Percentiles rank a stretch among this genome's conserved stretches.
These are phyloP conservation scores for Talaromyces marneffei DNA, from an alignment of 2,329 filamentous ascomycete species.

Conservation along the genomic window DNA sequence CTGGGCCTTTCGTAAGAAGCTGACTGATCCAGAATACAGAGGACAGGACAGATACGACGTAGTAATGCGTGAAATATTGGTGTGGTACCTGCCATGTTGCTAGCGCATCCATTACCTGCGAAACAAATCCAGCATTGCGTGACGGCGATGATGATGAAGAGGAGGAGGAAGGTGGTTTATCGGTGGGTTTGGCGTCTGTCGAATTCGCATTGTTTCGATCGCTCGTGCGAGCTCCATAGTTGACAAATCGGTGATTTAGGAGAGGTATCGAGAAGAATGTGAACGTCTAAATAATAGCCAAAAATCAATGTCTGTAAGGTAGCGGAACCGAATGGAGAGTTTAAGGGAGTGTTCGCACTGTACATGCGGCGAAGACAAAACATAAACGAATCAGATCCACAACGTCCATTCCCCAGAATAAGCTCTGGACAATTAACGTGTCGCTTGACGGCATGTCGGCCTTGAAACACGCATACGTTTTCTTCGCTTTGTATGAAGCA, in stretches of 20 bases:
- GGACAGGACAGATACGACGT: slow-evolving; percentile 62
- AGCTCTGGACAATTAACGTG: background rate
- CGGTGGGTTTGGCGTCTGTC: background rate
- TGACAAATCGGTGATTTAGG: slow-evolving; percentile 52
- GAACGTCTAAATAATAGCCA: slow-evolving; percentile 38
- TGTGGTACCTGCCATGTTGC: slow-evolving; percentile 67
- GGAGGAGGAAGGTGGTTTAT: background rate
- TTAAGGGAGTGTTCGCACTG: slow-evolving; percentile 25
- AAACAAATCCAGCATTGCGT: slow-evolving; percentile 10
- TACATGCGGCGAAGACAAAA: slow-evolving; percentile 34
- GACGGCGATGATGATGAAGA: background rate
- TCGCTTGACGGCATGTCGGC: background rate
- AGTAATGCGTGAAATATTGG: slow-evolving; percentile 85
- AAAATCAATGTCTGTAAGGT: background rate
- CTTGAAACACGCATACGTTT: background rate
- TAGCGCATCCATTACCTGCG: slow-evolving; percentile 44
- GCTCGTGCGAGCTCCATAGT: slow-evolving; percentile 54
- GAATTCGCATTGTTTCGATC: slow-evolving; percentile 13
- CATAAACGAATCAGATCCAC: slow-evolving; percentile 32
- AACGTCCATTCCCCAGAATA: slow-evolving; percentile 23
- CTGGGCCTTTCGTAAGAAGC: slow-evolving; percentile 49
- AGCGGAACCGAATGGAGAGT: background rate
- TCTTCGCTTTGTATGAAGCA: background rate
- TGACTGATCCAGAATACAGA: slow-evolving; percentile 71
- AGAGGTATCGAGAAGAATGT: slow-evolving; percentile 47